Conservation (phyloP, 2,329 filamentous ascomycete species). For the Fusarium phyllophilum region DNA sequence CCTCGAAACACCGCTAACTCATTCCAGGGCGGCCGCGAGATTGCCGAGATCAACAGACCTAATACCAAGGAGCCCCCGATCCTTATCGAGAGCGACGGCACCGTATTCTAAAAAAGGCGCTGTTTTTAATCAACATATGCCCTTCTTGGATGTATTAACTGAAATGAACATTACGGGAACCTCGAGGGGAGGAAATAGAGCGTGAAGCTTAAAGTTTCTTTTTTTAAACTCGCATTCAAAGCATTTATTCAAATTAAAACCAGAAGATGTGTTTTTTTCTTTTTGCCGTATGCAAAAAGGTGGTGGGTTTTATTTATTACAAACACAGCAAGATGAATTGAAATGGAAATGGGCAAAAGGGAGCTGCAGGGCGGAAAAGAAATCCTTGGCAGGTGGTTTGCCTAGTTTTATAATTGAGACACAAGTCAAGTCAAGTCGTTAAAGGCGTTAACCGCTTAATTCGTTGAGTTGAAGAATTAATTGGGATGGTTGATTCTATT, state of each 20-base stretch:
- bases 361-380: constrained; percentile 31
- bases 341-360: constrained; percentile 12
- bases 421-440: constrained; percentile 19
- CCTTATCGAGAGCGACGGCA: constrained; percentile 94
- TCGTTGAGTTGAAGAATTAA: constrained; percentile 1
- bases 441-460: constrained; percentile 22
- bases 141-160: constrained; percentile 34
- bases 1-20: constrained; percentile 22
- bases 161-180: constrained; percentile 32
- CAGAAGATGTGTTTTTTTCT: constrained; percentile 1
- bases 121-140: constrained; percentile 3
- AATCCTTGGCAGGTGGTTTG: constrained; percentile 29
- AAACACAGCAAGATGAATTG: not conserved
- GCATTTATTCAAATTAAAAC: constrained; percentile 37
- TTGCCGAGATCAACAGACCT: constrained; percentile 92
- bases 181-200: constrained; percentile 13
- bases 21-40: constrained; percentile 85
- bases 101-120: constrained; percentile 76
- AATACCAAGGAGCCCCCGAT: constrained; percentile 98
- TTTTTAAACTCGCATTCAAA: constrained; percentile 22
- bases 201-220: constrained; percentile 18
- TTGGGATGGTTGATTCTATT: constrained; percentile 24
- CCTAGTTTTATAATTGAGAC: constrained; percentile 40
- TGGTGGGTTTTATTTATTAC: constrained; percentile 13
- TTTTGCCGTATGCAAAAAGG: not conserved